Base-by-base conservation (phyloP, 1,139 yeast species). In the Candida sanyaensis region DNA sequence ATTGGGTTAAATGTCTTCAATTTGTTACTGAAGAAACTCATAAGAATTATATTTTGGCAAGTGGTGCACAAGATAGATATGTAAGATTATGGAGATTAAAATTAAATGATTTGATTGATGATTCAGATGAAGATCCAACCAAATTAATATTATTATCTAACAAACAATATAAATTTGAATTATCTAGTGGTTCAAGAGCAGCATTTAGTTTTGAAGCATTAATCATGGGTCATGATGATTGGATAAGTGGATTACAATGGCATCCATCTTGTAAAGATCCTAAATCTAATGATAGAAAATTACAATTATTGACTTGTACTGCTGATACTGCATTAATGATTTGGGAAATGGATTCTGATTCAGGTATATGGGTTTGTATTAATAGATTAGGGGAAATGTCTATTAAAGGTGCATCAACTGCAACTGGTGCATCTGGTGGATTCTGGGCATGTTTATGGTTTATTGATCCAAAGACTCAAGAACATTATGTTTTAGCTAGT, bases 391-490 rank as follows among this genome's bases (percentile, higher is more conserved):
- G 99, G 36, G 98, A 93, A 60, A 77, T 93, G 57, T 86, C 97
- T 39, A 86, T 91, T 44, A 93, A 93, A 66, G 99, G 99, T 57
- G 97, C 99, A 0, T 88, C 96, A 4, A 92, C 99, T 0, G 99
- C 99, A 3, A 93, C 99, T 0, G 99, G 99, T 9, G 88, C 99
- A 0, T 83, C 97, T 2, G 99, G 99, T 55, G 99, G 99, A 3
- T 92, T 95, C 64, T 93, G 97, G 96, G 80, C 89, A 1, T 86
- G 95, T 45, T 61, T 86, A 30, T 93, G 98, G 97, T 80, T 88
- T 45, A 63, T 72, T 8, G 70, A 77, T 34, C 64, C 66, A 1
- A 56, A 45, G 2, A 62, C 64, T 1, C 65, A 64, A 0, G 56
- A 55, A 13, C 82, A 81, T 52, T 78, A 76, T 53, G 83, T 91